Evolutionary conservation across 2,329 filamentous ascomycete species (phyloP).

Genomic region (Talaromyces pinophilus): DNA sequence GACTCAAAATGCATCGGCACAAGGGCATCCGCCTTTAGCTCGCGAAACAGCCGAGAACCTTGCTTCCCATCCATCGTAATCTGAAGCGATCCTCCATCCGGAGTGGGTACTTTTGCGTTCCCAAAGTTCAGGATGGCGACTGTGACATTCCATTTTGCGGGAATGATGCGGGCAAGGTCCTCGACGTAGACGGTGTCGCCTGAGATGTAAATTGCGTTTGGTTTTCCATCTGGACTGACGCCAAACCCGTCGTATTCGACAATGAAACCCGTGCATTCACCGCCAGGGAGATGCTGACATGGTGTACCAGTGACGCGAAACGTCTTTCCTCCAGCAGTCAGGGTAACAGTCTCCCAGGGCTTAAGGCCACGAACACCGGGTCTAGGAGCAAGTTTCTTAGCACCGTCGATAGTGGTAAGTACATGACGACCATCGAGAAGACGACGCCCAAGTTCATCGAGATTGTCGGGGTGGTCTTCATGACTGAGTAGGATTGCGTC

Average conservation of each 20-base stretch:
- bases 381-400: conserved; percentile 46
- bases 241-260: conserved; percentile 44
- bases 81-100: conserved; percentile 32
- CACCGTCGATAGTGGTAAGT: conserved; percentile 51
- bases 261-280: conserved; percentile 52
- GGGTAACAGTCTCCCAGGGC: conserved; percentile 42
- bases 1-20: conserved; percentile 53
- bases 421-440: conserved; percentile 51
- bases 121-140: conserved; percentile 49
- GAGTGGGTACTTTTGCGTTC: conserved; percentile 32
- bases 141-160: conserved; percentile 40
- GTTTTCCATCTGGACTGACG: conserved; percentile 34
- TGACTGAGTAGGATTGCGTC: conserved; percentile 55
- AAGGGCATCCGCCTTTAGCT: conserved; percentile 45
- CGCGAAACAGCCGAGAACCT: conserved; percentile 42
- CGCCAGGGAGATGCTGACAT: conserved; percentile 47
- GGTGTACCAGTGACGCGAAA: conserved; percentile 50
- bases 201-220: conserved; percentile 53
- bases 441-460: conserved; percentile 50
- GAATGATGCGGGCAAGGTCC: conserved; percentile 40
- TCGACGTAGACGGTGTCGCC: conserved; percentile 53
- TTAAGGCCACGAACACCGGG: conserved; percentile 45
- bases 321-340: conserved; percentile 34
- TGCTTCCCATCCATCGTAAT: conserved; percentile 52
- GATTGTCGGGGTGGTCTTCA: conserved; percentile 55